A percentile compares a stretch with the other conserved stretches of the same genome.
These are phyloP conservation scores for Starmerella sp. DNA, from an alignment of 805 yeast genomes.

Conservation along the genomic window DNA sequence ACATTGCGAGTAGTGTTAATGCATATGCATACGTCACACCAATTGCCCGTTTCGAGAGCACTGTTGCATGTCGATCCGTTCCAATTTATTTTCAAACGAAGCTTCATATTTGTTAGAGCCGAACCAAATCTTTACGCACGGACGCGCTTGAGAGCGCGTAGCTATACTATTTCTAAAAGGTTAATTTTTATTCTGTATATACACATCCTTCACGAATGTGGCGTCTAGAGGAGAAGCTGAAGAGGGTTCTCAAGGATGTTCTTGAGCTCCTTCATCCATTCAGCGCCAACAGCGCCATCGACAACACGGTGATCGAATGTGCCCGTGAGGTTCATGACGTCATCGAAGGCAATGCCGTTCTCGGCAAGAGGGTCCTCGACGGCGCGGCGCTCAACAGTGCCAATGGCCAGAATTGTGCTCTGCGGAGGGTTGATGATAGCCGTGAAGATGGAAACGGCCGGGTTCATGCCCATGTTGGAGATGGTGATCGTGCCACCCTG, in stretches of 20 bases:
- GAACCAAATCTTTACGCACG: too few relatives aligned
- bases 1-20: neutral
- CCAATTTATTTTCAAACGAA: too few relatives aligned
- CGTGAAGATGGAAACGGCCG: conserved; percentile 83
- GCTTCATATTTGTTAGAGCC: too few relatives aligned
- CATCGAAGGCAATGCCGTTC: conserved; percentile 85
- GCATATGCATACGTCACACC: neutral
- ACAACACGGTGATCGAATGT: conserved; percentile 96
- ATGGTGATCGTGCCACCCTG: conserved; percentile 99
- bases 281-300: conserved; percentile 98
- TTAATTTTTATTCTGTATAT: neutral
- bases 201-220: neutral
- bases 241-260: conserved; percentile 88
- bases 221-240: conserved; percentile 64
- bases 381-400: conserved; percentile 85
- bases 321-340: conserved; percentile 83
- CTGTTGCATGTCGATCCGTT: neutral
- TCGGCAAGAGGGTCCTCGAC: conserved; percentile 85
- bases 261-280: conserved; percentile 88
- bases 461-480: conserved; percentile 98
- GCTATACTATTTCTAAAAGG: neutral
- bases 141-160: too few relatives aligned
- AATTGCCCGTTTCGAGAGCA: neutral
- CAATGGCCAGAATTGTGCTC: conserved; percentile 84
- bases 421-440: conserved; percentile 98